Base-by-base conservation (phyloP, 352 stramenopile species). In the Pythium aquatile region DNA sequence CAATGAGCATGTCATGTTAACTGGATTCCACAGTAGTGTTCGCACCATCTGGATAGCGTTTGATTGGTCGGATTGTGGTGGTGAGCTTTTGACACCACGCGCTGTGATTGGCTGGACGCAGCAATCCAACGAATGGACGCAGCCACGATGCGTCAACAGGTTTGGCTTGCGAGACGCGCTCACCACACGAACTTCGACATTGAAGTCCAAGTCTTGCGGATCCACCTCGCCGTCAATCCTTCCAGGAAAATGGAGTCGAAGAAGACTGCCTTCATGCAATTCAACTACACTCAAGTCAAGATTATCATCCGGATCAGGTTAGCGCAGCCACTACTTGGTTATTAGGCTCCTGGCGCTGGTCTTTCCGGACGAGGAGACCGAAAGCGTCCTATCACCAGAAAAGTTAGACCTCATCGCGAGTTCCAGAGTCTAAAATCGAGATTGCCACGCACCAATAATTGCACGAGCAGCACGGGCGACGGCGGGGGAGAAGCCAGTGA, bases 401-500 rank as follows among this genome's bases (percentile, higher is more conserved):
- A 29, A 13, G 42, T 49, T 49, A 49, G 42, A 16, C 42, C 42
- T 24, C 13, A 5, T 10, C 16, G 10, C 42, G 7, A 26, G 3
- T 29, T 30, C 5, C 1, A 14, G 6, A 1, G 42, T 49, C 42
- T 49, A 20, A 29, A 5, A 1, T 14, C 3, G 20, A 11, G 2
- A 49, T 49, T 29, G n/a, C 7, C n/a, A 42, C 63, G 30, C 58
- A 70, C 61, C 66, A 52, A 74, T 61, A 29, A 74, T 26, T 28
- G 57, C 53, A 32, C 62, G 61, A 1, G 67, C 67, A 14, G 61
- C 61, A 29, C 67, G 62, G 20, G 67, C 61, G 26, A 74, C 46
- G 3, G 67, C 67, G 14, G 67, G 62, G 2, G 67, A 74, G 67
- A 74, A 74, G 9, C 67, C 67, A 2, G 80, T 79, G n/a, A 75